Conservation (phyloP, 164 flowering plant genomes). For the Stephania cephalantha region DNA sequence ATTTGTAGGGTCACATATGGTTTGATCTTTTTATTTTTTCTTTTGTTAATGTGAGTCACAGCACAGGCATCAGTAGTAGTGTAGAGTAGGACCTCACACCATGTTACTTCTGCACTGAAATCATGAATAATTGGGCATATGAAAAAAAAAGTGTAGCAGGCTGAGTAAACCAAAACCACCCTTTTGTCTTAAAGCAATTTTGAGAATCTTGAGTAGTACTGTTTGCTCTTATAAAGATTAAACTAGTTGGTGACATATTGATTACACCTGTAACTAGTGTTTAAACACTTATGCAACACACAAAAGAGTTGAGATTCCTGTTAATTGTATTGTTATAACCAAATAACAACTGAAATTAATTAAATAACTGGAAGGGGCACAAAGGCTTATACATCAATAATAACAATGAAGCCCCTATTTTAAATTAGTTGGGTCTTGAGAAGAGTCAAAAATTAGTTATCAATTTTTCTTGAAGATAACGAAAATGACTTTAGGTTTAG, state of each 20-base stretch:
- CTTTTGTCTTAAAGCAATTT: background rate
- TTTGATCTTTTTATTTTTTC: background rate
- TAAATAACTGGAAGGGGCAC: too few species aligned
- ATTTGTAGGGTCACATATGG: background rate
- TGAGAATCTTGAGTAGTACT: background rate
- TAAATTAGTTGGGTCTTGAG: too few species aligned
- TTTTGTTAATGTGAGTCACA: background rate
- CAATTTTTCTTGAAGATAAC: too few species aligned
- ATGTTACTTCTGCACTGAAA: background rate
- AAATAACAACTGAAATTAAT: too few species aligned
- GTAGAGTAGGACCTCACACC: background rate
- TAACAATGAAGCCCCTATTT: too few species aligned
- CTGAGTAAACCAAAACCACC: background rate
- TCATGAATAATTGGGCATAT: background rate
- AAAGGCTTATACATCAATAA: too few species aligned
- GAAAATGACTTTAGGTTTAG: too few species aligned
- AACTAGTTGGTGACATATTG: background rate
- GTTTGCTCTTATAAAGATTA: background rate
- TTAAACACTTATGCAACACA: too few species aligned
- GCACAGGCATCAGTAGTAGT: background rate
- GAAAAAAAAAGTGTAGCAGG: background rate
- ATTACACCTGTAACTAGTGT: background rate
- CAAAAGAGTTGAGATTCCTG: too few species aligned
- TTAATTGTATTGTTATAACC: too few species aligned
- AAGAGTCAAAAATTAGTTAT: too few species aligned